Conservation (phyloP, 2,329 filamentous ascomycete genomes). For the Xylariales sp. region DNA sequence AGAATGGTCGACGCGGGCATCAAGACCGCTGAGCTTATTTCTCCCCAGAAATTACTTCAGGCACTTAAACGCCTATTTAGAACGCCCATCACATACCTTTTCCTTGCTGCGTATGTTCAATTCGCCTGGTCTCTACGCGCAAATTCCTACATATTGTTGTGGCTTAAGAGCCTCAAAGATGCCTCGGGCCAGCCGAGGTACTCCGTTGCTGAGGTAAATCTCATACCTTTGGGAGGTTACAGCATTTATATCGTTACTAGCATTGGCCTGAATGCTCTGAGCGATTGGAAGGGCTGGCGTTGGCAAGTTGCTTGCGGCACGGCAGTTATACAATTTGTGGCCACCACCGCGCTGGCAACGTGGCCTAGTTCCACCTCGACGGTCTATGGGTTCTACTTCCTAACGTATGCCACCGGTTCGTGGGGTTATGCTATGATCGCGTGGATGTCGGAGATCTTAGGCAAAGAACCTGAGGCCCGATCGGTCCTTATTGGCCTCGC, state of each 20-base stretch:
- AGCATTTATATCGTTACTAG: conserved; percentile 28
- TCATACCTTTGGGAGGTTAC: conserved; percentile 19
- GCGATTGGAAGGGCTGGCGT: conserved; percentile 32
- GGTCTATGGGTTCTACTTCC: conserved; percentile 30
- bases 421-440: conserved; percentile 29
- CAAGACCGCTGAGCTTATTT: conserved; percentile 13
- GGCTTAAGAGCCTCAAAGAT: conserved; percentile 17
- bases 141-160: conserved; percentile 20
- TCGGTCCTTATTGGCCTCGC: conserved; percentile 30
- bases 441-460: conserved; percentile 28
- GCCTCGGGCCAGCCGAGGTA: conserved; percentile 9
- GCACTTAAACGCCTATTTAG: conserved; percentile 12
- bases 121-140: conserved; percentile 19
- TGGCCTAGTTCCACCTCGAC: conserved; percentile 28
- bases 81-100: conserved; percentile 17
- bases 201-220: conserved; percentile 18
- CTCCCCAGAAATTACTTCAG: conserved; percentile 7
- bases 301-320: conserved; percentile 30
- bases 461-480: conserved; percentile 30
- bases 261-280: conserved; percentile 28
- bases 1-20: conserved; percentile 12
- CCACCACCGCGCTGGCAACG: conserved; percentile 25
- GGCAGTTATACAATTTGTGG: conserved; percentile 14
- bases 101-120: conserved; percentile 16
- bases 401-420: conserved; percentile 29